Conservation (phyloP, 2,329 filamentous ascomycete genomes). For the Leptosphaerulina australis region DNA sequence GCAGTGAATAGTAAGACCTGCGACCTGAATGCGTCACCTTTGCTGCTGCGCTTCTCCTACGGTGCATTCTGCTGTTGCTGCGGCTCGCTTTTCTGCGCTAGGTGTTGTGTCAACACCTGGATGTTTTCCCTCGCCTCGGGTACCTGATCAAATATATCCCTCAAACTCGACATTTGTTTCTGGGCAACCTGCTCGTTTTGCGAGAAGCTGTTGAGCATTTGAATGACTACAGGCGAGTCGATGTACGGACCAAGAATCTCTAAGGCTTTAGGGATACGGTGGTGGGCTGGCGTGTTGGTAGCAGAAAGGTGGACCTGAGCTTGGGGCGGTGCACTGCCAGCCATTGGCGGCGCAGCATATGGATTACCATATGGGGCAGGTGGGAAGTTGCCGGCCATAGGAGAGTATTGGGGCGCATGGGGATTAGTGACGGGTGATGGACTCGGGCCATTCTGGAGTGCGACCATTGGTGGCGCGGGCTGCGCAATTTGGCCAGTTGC, state of each 20-base stretch:
- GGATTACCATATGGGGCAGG: conserved; percentile 32
- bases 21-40: background rate
- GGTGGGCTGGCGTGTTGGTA: conserved; percentile 27
- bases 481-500: conserved; percentile 23
- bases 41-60: conserved; percentile 1
- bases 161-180: conserved; percentile 75
- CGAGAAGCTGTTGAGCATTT: conserved; percentile 43
- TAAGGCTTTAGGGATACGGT: conserved; percentile 46
- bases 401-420: conserved; percentile 44
- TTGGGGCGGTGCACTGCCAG: conserved; percentile 6
- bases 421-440: conserved; percentile 39
- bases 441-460: conserved; percentile 24
- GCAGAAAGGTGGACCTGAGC: conserved; percentile 11
- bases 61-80: conserved; percentile 2
- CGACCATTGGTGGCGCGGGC: conserved; percentile 25
- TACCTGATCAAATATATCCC: conserved; percentile 69
- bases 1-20: background rate
- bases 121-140: conserved; percentile 68
- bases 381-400: conserved; percentile 36
- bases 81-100: conserved; percentile 21
- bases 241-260: conserved; percentile 54
- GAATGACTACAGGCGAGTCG: conserved; percentile 49
- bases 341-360: conserved; percentile 23
- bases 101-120: conserved; percentile 30
- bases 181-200: conserved; percentile 45